These are phyloP conservation scores for Teratosphaeria gauchensis DNA, from an alignment of 2,329 filamentous ascomycete genomes.

Conservation along the genomic window DNA sequence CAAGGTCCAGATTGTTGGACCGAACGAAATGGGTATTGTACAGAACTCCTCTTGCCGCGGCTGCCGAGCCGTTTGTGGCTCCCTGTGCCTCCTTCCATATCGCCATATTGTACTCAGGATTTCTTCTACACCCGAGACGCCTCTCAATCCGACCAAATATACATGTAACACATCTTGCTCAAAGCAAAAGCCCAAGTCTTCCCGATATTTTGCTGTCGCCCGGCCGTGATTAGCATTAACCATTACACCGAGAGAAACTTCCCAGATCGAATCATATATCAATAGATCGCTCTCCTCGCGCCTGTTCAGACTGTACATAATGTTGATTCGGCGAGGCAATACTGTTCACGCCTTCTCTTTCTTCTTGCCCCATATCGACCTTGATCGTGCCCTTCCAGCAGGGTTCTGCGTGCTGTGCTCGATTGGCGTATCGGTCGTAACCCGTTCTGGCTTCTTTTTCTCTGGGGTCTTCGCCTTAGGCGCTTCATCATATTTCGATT, in stretches of 20 bases:
- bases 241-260: not conserved
- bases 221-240: not conserved
- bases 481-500: constrained; percentile 70
- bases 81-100: not conserved
- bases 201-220: not conserved
- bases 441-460: constrained; percentile 7
- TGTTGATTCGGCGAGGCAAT: not conserved
- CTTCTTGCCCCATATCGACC: constrained; percentile 17
- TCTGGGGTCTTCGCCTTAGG: constrained; percentile 28
- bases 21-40: not conserved
- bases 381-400: constrained; percentile 7
- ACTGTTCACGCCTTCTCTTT: constrained; percentile 4
- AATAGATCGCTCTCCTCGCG: not conserved
- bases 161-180: not conserved
- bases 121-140: not conserved
- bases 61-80: not conserved
- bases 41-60: not conserved
- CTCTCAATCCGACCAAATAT: not conserved
- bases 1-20: not conserved
- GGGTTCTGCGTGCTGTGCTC: constrained; percentile 19
- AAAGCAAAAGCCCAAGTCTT: not conserved
- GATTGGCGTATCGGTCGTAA: constrained; percentile 36
- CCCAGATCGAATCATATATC: not conserved
- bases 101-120: not conserved
- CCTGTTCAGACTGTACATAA: not conserved